These are phyloP conservation scores for Anthracocystis setariae DNA, from an alignment of 1,284 basidiomycete genomes.

Conservation along the genomic window DNA sequence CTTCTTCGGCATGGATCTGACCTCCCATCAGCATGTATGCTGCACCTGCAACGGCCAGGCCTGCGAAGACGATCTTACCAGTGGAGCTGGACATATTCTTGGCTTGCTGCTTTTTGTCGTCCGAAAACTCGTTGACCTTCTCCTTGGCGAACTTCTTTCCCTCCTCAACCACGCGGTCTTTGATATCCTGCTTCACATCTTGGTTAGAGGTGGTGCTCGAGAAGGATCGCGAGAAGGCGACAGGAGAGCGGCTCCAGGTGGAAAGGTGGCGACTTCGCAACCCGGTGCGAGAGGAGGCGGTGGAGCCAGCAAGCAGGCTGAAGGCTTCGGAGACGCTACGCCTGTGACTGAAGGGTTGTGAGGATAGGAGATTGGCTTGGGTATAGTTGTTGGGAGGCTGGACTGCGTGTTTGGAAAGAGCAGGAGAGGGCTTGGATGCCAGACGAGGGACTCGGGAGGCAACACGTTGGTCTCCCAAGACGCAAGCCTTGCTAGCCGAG, in stretches of 20 bases:
- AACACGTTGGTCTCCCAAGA: slow-evolving; percentile 36
- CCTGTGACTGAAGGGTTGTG: slow-evolving; percentile 10
- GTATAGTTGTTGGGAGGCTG: not conserved
- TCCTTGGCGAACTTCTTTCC: slow-evolving; percentile 38
- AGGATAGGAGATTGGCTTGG: not conserved
- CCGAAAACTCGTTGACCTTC: slow-evolving; percentile 8
- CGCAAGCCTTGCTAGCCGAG: slow-evolving; percentile 13
- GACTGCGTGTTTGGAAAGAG: not conserved
- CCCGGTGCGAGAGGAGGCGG: slow-evolving; percentile 22
- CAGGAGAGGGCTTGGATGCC: slow-evolving; percentile 10
- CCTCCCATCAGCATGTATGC: slow-evolving; percentile 28
- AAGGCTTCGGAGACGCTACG: slow-evolving; percentile 34
- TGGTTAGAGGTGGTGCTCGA: slow-evolving; percentile 5
- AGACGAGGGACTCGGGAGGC: slow-evolving; percentile 38
- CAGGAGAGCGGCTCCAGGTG: slow-evolving; percentile 12
- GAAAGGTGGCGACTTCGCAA: slow-evolving; percentile 24
- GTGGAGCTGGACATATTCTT: slow-evolving; percentile 19
- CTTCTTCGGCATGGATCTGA: slow-evolving; percentile 27
- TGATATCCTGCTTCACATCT: slow-evolving; percentile 27
- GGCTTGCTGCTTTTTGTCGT: slow-evolving; percentile 24
- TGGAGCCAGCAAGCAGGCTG: slow-evolving; percentile 33
- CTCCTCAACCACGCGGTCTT: slow-evolving; percentile 25
- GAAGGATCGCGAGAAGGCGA: slow-evolving; percentile 5
- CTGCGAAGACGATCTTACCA: slow-evolving; percentile 31
- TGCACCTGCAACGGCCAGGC: slow-evolving; percentile 25